Base-by-base conservation (phyloP, 192 early-diverging fungal species). In the Glomus cerebriforme region DNA sequence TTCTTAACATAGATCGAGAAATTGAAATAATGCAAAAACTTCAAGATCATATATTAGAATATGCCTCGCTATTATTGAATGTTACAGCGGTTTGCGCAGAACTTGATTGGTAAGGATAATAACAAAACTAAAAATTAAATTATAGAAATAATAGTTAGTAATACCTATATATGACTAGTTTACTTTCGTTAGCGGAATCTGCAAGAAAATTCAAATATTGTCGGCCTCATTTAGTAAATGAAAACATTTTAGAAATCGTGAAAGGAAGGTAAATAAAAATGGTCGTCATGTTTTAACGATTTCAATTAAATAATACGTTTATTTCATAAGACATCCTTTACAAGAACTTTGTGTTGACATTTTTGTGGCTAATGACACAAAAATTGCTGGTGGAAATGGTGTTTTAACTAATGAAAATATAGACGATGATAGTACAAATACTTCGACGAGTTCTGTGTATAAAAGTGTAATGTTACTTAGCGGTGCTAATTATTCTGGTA, bases 401-500 rank as follows among this genome's bases (percentile, higher is more conserved):
- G 27, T 49, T n/a, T 80, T 65, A 27, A 12, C 39, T 43, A 43
- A 43, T 12, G 39, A 43, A 12, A 13, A 54, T 43, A 27, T 77
- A 24, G 70, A 81, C 8, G 6, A 31, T 65, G 39, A 81, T 15
- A 70, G 17, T 17, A 34, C n/a, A 0, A 43, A 17, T 19, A 35
- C 27, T 34, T 6, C 31, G 3, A 67, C 31, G 3, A 34, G 5
- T 3, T 43, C 43, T 0, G 6, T 17, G 62, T 39, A 66, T 35
- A 78, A 85, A 10, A 83, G 83, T 35, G 84, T 92, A 3, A 85
- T 94, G 65, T 78, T 97, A 3, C 73, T 98, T 12, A 92, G 91
- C 15, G 97, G 95, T 0, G 91, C 97, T 0, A 98, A 98, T 75
- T 91, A 84, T 19, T 96, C 93, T 7, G 97, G 97, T 2, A 94